These are phyloP conservation scores for Purshia tridentata DNA, from an alignment of 306 rosid genomes.

Conservation along the genomic window DNA sequence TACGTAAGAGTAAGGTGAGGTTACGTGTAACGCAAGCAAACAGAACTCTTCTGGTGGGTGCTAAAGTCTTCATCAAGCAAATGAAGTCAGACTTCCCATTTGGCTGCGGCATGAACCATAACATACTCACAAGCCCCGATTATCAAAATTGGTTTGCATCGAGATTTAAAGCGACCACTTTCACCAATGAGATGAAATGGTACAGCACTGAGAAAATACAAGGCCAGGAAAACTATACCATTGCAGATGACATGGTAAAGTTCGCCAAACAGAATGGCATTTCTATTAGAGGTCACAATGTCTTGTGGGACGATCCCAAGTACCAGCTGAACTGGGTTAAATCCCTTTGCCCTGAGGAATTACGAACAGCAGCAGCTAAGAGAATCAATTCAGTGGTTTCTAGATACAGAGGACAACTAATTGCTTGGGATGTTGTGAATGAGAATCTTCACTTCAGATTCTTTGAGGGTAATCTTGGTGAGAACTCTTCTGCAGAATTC, in stretches of 20 bases:
- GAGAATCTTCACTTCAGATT: slow-evolving; percentile 71
- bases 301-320: slow-evolving; percentile 57
- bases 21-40: slow-evolving; percentile 40
- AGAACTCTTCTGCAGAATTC: slow-evolving; percentile 51
- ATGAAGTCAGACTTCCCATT: slow-evolving; percentile 46
- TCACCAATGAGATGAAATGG: slow-evolving; percentile 87
- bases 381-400: slow-evolving; percentile 64
- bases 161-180: slow-evolving; percentile 62
- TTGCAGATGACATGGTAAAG: slow-evolving; percentile 61
- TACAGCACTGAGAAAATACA: slow-evolving; percentile 52
- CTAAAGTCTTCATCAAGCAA: slow-evolving; percentile 37
- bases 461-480: slow-evolving; percentile 52
- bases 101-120: slow-evolving; percentile 59
- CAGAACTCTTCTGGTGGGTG: slow-evolving; percentile 46
- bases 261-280: slow-evolving; percentile 48
- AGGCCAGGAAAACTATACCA: slow-evolving; percentile 64
- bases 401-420: slow-evolving; percentile 59
- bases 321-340: slow-evolving; percentile 60
- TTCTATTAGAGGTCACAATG: slow-evolving; percentile 63
- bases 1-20: slow-evolving; percentile 53
- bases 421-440: slow-evolving; percentile 83
- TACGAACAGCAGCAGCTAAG: slow-evolving; percentile 39
- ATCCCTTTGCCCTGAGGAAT: slow-evolving; percentile 39
- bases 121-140: slow-evolving; percentile 48
- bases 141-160: slow-evolving; percentile 61